Percentiles rank a stretch among this genome's conserved stretches.
phyloP scores from a whole-genome alignment of 2,329 filamentous ascomycete species.

The Talaromyces pinophilus region DNA sequence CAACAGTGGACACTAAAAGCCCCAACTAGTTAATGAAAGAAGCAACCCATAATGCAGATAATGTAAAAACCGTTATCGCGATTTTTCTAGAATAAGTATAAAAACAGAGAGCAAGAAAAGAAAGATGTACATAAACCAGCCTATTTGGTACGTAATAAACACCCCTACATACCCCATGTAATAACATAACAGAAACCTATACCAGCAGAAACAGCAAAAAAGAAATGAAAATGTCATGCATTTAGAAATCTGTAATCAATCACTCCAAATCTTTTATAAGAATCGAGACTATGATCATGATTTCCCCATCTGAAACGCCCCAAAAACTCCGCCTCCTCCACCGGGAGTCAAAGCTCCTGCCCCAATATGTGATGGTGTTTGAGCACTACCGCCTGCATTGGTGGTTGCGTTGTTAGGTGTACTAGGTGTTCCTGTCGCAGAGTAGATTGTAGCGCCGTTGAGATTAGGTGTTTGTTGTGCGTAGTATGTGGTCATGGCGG shows the following conservation, averaged over 20 bases:
- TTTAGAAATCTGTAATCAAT: constrained; percentile 11
- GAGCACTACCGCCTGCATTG: constrained; percentile 48
- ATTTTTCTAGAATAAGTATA: constrained; percentile 1
- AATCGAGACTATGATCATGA: constrained; percentile 19
- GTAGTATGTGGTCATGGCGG: constrained; percentile 42
- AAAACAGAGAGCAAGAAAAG: not conserved
- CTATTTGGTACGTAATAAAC: constrained; percentile 1
- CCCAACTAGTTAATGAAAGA: not conserved
- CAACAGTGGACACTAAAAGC: not conserved
- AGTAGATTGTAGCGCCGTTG: constrained; percentile 56
- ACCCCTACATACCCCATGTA: constrained; percentile 10
- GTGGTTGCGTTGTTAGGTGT: constrained; percentile 65
- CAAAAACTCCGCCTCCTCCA: constrained; percentile 34
- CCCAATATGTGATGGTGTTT: constrained; percentile 48
- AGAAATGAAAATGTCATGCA: constrained; percentile 2
- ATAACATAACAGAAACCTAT: constrained; percentile 1
- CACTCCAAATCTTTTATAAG: constrained; percentile 11
- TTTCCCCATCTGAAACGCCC: constrained; percentile 24
- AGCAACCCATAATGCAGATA: not conserved
- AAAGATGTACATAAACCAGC: constrained; percentile 6
- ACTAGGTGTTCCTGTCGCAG: constrained; percentile 59
- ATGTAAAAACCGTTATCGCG: not conserved
- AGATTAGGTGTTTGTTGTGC: constrained; percentile 56
- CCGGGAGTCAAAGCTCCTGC: constrained; percentile 78
- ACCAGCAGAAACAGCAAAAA: constrained; percentile 6